Conservation (phyloP, 257 asterid species). For the Thymus mandschuricus region DNA sequence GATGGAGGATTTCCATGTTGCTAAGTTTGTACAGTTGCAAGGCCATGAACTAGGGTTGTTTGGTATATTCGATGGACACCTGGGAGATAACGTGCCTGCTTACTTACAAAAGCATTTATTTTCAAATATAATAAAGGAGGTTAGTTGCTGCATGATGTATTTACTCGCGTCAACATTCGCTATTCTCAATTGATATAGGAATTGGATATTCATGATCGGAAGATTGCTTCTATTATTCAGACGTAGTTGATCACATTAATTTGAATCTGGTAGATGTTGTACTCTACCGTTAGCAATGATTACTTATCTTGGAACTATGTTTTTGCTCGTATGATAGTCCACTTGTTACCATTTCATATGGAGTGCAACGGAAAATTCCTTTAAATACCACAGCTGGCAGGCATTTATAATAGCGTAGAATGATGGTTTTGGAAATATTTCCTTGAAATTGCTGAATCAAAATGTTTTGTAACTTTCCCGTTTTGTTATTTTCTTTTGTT, state of each 20-base stretch:
- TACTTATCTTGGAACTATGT: not conserved
- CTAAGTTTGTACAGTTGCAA: conserved; percentile 56
- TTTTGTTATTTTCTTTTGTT: conserved; percentile 14
- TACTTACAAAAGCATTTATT: conserved; percentile 86
- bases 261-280: not conserved
- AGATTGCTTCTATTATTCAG: not conserved
- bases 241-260: not conserved
- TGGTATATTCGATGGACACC: conserved; percentile 90
- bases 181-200: not conserved
- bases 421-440: conserved; percentile 6
- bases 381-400: not conserved
- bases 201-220: not conserved
- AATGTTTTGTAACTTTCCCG: not conserved
- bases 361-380: not conserved
- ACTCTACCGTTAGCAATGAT: not conserved
- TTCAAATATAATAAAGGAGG: conserved; percentile 88
- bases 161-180: not conserved
- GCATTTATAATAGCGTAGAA: not conserved
- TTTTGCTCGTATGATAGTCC: not conserved
- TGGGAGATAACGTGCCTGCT: conserved; percentile 90
- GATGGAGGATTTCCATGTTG: conserved; percentile 91
- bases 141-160: conserved; percentile 41
- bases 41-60: conserved; percentile 80
- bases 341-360: not conserved
- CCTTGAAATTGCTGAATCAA: not conserved